Conservation (phyloP, 2,329 filamentous ascomycete species). For the Aureobasidium musti region DNA sequence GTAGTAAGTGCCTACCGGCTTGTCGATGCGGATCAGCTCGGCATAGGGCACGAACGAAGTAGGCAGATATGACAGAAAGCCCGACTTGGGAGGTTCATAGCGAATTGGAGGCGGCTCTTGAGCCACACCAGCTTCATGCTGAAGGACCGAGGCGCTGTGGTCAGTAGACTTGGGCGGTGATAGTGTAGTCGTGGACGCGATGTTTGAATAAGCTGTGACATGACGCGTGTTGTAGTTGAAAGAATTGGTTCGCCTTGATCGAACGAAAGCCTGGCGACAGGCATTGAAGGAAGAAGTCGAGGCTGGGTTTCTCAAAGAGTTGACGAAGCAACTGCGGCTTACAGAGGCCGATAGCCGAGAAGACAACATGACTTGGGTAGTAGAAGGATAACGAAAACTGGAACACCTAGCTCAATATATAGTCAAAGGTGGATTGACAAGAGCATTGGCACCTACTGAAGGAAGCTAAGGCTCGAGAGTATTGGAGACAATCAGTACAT, state of each 20-base stretch:
- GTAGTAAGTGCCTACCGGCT: slow-evolving; percentile 79
- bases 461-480: not conserved
- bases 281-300: not conserved
- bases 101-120: slow-evolving; percentile 1
- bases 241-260: not conserved
- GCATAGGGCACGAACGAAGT: slow-evolving; percentile 74
- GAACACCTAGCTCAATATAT: slow-evolving; percentile 20
- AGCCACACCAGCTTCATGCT: slow-evolving; percentile 17
- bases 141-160: slow-evolving; percentile 14
- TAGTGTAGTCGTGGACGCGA: not conserved
- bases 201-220: slow-evolving; percentile 11
- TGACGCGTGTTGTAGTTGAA: not conserved
- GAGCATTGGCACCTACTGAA: slow-evolving; percentile 5
- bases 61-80: slow-evolving; percentile 70
- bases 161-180: not conserved
- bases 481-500: not conserved
- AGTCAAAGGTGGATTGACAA: not conserved
- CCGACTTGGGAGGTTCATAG: slow-evolving; percentile 70
- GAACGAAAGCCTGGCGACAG: not conserved
- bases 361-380: slow-evolving; percentile 21
- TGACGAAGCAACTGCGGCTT: not conserved
- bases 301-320: not conserved
- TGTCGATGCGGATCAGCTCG: slow-evolving; percentile 78
- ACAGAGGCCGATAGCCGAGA: slow-evolving; percentile 4
- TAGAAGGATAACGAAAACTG: slow-evolving; percentile 12